Conservation (phyloP, 1,284 basidiomycete species). For the Stygiomarasmius scandens region DNA sequence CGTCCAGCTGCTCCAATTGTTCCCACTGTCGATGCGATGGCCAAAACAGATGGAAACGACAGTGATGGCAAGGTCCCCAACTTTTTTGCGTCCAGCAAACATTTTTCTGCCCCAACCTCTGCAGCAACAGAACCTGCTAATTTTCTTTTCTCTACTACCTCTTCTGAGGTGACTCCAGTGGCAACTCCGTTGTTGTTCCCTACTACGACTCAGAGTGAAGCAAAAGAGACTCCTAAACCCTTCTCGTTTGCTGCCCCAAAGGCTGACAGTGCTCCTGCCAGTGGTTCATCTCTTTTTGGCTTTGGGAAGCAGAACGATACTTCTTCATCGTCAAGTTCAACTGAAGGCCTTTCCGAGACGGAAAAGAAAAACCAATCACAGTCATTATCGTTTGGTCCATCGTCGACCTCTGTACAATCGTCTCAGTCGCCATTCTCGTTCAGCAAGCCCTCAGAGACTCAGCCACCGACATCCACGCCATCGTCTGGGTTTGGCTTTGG, state of each 20-base stretch:
- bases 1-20: background rate
- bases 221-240: slow-evolving; percentile 16
- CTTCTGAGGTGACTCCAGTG: background rate
- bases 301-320: background rate
- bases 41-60: background rate
- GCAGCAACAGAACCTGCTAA: slow-evolving; percentile 11
- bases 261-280: background rate
- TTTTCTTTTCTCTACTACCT: background rate
- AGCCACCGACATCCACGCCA: background rate
- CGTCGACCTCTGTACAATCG: background rate
- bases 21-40: background rate
- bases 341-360: background rate
- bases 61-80: slow-evolving; percentile 40
- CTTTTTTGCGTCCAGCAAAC: slow-evolving; percentile 44
- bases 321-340: background rate
- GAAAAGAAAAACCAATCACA: background rate
- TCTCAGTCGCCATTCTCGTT: slow-evolving; percentile 9
- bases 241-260: background rate
- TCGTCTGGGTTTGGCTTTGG: slow-evolving; percentile 13
- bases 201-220: background rate
- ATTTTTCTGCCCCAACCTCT: slow-evolving; percentile 10
- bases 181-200: slow-evolving; percentile 10
- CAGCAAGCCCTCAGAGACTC: slow-evolving; percentile 5
- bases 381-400: background rate
- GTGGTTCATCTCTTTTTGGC: background rate